These are phyloP conservation scores for Cercospora brassicicola DNA, from an alignment of 2,329 filamentous ascomycete genomes.

Conservation along the genomic window DNA sequence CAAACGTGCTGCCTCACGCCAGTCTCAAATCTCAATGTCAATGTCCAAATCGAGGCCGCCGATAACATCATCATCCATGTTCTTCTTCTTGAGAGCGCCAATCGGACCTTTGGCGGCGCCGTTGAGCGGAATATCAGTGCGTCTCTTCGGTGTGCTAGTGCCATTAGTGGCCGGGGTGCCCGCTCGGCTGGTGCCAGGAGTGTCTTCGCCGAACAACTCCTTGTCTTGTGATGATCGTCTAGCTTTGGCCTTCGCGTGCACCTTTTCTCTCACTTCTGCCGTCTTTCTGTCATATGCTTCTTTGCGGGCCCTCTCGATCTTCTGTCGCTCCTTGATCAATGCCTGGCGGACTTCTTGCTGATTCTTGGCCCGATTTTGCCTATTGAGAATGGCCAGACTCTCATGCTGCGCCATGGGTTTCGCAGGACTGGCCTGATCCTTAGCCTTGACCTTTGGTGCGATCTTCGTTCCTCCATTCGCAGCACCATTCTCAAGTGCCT, in stretches of 20 bases:
- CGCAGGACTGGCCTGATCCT: conserved; percentile 22
- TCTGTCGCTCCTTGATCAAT: conserved; percentile 70
- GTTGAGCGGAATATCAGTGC: conserved; percentile 40
- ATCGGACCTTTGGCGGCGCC: conserved; percentile 55
- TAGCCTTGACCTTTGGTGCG: conserved; percentile 46
- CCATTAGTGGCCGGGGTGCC: conserved; percentile 52
- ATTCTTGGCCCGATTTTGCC: conserved; percentile 79
- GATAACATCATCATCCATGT: conserved; percentile 91
- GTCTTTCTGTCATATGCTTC: conserved; percentile 50
- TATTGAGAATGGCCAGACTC: conserved; percentile 80
- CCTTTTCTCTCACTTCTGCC: conserved; percentile 52
- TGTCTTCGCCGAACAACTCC: conserved; percentile 50
- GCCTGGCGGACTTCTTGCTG: conserved; percentile 88
- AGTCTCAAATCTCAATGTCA: conserved; percentile 76
- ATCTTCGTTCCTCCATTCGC: conserved; percentile 57
- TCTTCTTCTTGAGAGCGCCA: conserved; percentile 55
- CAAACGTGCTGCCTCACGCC: no score
- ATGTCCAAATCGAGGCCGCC: conserved; percentile 85
- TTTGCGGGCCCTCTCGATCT: conserved; percentile 49
- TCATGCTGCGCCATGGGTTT: conserved; percentile 51
- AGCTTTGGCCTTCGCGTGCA: conserved; percentile 31
- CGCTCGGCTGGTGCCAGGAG: conserved; percentile 48
- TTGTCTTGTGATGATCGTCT: conserved; percentile 38
- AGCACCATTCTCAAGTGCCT: conserved; percentile 64
- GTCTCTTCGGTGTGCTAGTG: conserved; percentile 38